Base-by-base conservation (phyloP, 1,139 yeast species). In the Candida tetrigidarum region DNA sequence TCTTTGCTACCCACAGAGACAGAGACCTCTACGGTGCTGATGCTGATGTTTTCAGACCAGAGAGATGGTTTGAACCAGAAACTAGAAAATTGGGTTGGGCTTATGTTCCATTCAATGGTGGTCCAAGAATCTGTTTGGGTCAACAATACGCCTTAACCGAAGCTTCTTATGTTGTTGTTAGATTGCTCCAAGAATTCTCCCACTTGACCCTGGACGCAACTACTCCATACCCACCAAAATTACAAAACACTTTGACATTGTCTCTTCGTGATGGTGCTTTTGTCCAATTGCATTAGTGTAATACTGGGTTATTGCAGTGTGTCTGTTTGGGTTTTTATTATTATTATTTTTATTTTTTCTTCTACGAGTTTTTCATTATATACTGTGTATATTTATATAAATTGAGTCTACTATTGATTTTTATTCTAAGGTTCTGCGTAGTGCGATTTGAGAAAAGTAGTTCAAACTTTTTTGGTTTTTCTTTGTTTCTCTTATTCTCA, bases 71-170 rank as follows among this genome's bases (percentile, higher is more conserved):
- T 29, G 41, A 38, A 29, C 59, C 57, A 32, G 50, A 50, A 33
- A 59, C 58, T 5, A 60, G 60, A 41, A 69, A 69, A 48, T 60
- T 67, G 35, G 75, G 76, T 26, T 69, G 74, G 74, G 69, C 75
- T 5, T 72, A 67, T 51, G 60, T 71, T 50, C 78, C 78, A 35
- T 72, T 72, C 58, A 71, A 71, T 44, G 73, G 75, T 44, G 76
- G 77, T 12, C 76, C 76, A 37, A 59, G 77, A 52, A 67, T 71
- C 33, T 70, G 76, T 50, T 64, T 72, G 52, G 78, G 76, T 18
- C 77, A 72, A 52, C 77, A 72, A 51, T 72, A 71, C 63, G 77
- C 77, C 7, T 64, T 72, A 41, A 72, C 77, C 12, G 77, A 72
- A 55, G 74, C 75, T 9, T 63, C 71, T 2, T 72, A 61, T 45